Evolutionary conservation across 2,329 filamentous ascomycete species (phyloP).

Genomic region (Penicillium expansum): DNA sequence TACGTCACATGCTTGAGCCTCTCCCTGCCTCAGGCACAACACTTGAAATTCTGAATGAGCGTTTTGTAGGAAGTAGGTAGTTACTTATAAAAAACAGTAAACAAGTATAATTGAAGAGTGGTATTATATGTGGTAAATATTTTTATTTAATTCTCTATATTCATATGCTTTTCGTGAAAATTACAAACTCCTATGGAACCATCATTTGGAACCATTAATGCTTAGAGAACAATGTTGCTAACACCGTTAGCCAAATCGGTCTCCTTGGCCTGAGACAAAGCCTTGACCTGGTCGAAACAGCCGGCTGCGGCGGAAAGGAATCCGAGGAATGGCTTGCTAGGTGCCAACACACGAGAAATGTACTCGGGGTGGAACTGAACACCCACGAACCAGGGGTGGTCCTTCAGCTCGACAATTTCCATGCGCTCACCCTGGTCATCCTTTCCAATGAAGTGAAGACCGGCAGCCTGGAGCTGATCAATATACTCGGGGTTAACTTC

Average conservation of each 20-base stretch:
- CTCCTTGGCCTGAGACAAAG: conserved; percentile 13
- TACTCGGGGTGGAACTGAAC: conserved; percentile 91
- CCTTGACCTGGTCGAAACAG: conserved; percentile 34
- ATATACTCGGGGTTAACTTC: conserved; percentile 83
- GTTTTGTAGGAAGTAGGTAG: no score
- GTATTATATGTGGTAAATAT: not conserved
- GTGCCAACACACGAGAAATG: conserved; percentile 68
- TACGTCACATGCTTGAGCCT: conserved; percentile 15
- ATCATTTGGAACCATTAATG: conserved; percentile 2
- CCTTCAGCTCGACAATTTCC: conserved; percentile 77
- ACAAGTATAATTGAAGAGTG: not conserved
- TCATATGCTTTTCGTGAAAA: conserved; percentile 15
- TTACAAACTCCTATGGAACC: conserved; percentile 12
- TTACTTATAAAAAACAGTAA: no score
- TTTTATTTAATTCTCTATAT: conserved; percentile 13
- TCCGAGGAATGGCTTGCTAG: conserved; percentile 74
- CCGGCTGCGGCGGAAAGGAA: conserved; percentile 77
- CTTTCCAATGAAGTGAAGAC: conserved; percentile 74
- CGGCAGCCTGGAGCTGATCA: conserved; percentile 63
- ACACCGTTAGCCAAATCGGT: conserved; percentile 15
- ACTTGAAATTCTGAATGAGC: not conserved
- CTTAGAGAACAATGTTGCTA: conserved; percentile 17
- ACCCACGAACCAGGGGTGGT: conserved; percentile 80
- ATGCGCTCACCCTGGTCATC: conserved; percentile 75
- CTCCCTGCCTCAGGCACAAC: not conserved